Evolutionary conservation across 2,329 filamentous ascomycete genomes (phyloP).

Genomic region (Hymenoscyphus fraxineus): DNA sequence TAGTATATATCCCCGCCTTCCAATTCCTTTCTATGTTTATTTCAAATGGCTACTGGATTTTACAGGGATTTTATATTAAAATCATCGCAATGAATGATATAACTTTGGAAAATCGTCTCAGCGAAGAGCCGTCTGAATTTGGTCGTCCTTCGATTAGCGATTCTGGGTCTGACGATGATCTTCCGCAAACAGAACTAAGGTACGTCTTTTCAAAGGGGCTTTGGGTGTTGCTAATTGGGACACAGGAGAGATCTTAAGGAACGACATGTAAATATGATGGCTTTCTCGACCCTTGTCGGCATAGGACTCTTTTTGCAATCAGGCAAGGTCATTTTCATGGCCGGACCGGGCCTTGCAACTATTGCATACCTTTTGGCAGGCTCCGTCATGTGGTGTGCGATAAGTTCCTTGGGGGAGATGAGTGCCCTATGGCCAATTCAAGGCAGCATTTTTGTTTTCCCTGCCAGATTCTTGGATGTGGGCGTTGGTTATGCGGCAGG

Average conservation of each 20-base stretch:
- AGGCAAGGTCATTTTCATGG: slow-evolving; percentile 42
- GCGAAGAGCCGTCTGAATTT: not conserved
- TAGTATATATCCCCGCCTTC: not conserved
- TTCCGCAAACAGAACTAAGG: slow-evolving; percentile 12
- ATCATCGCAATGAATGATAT: not conserved
- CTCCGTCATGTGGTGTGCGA: slow-evolving; percentile 47
- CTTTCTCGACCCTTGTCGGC: slow-evolving; percentile 41
- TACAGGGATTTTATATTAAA: not conserved
- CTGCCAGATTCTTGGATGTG: slow-evolving; percentile 18
- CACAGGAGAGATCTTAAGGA: slow-evolving; percentile 34
- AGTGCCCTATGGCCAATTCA: slow-evolving; percentile 39
- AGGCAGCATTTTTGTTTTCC: slow-evolving; percentile 30
- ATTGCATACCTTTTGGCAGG: slow-evolving; percentile 43
- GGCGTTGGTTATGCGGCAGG: slow-evolving; percentile 20
- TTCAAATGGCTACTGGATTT: not conserved
- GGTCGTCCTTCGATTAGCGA: not conserved
- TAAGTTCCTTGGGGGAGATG: slow-evolving; percentile 40
- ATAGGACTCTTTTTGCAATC: slow-evolving; percentile 45
- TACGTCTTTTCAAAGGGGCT: not conserved
- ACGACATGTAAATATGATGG: slow-evolving; percentile 42
- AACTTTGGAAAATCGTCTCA: not conserved
- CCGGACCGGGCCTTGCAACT: slow-evolving; percentile 41
- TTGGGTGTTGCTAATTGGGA: not conserved
- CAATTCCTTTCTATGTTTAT: not conserved
- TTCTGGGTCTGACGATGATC: not conserved